Evolutionary conservation across 345 rosid genomes (phyloP).

Genomic region (Eucalyptus tenuipes): DNA sequence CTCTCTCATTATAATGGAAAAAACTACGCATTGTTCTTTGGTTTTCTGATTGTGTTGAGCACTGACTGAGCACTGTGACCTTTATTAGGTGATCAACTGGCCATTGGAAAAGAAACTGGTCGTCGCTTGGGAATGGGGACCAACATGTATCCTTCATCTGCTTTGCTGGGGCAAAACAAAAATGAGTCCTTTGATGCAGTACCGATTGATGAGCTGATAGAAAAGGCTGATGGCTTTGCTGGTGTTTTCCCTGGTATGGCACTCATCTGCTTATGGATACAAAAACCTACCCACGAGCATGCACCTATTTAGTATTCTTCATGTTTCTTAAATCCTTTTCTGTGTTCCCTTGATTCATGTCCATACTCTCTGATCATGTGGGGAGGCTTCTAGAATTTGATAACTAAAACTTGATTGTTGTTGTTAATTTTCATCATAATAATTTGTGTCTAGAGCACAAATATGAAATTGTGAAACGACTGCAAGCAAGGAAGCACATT

Average conservation of each 20-base stretch:
- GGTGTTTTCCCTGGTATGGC: conserved; percentile 95
- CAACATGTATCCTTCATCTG: conserved; percentile 97
- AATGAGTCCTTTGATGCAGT: conserved; percentile 74
- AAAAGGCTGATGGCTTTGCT: conserved; percentile 99
- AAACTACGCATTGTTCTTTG: not conserved
- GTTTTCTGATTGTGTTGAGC: not conserved
- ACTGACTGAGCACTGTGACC: not conserved
- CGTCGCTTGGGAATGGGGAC: conserved; percentile 99
- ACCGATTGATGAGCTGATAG: conserved; percentile 89
- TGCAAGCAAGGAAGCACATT: conserved; percentile 95
- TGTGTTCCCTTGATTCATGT: not conserved
- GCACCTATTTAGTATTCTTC: not conserved
- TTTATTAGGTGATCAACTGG: conserved; percentile 86
- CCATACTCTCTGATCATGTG: not conserved
- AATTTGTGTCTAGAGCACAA: conserved; percentile 61
- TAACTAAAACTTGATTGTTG: not conserved
- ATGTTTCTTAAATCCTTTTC: not conserved
- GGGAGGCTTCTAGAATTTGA: not conserved
- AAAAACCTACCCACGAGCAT: not conserved
- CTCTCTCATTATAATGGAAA: not conserved
- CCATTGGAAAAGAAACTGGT: conserved; percentile 97
- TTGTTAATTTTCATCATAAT: not conserved
- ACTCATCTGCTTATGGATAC: not conserved
- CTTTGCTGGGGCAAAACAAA: conserved; percentile 86
- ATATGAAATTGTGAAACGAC: conserved; percentile 87